Percentiles rank a stretch among this genome's conserved stretches.
These are phyloP conservation scores for Russula earlei DNA, from an alignment of 768 basidiomycete species.

Conservation along the genomic window DNA sequence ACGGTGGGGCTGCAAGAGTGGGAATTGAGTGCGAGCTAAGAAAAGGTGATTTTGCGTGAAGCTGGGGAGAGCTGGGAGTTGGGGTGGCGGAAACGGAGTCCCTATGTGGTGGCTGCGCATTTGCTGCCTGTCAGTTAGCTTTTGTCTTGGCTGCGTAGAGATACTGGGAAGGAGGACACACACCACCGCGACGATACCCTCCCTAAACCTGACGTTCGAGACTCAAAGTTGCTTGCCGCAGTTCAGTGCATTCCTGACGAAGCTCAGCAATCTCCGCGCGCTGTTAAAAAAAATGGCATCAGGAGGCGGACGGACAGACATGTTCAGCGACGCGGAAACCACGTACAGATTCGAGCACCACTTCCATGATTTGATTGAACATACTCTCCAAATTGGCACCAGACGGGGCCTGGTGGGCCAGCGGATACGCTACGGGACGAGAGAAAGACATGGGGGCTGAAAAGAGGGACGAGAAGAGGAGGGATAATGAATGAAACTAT, in stretches of 20 bases:
- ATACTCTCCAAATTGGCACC: slow-evolving; percentile 37
- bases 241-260: slow-evolving; percentile 66
- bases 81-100: slow-evolving; percentile 57
- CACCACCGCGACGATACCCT: slow-evolving; percentile 44
- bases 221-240: slow-evolving; percentile 61
- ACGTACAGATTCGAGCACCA: slow-evolving; percentile 69
- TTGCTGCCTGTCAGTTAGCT: slow-evolving; percentile 3
- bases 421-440: neutral
- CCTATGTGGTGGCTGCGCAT: slow-evolving; percentile 19
- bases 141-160: neutral
- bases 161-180: slow-evolving; percentile 16
- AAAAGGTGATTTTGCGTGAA: slow-evolving; percentile 73
- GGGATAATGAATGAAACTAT: too few relatives aligned
- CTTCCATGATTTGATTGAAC: slow-evolving; percentile 69
- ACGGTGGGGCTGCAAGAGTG: slow-evolving; percentile 31
- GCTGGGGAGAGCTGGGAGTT: slow-evolving; percentile 62
- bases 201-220: slow-evolving; percentile 71
- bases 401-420: neutral
- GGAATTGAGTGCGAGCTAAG: slow-evolving; percentile 43
- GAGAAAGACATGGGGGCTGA: slow-evolving; percentile 1
- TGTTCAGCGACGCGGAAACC: slow-evolving; percentile 1
- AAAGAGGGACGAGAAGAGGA: neutral
- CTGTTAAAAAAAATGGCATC: slow-evolving; percentile 31
- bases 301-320: neutral
- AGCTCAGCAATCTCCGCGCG: slow-evolving; percentile 64